Evolutionary conservation across 2,329 filamentous ascomycete species (phyloP), one percentile per base, ranked within the genome.

Genomic region (Penicillium freii): DNA sequence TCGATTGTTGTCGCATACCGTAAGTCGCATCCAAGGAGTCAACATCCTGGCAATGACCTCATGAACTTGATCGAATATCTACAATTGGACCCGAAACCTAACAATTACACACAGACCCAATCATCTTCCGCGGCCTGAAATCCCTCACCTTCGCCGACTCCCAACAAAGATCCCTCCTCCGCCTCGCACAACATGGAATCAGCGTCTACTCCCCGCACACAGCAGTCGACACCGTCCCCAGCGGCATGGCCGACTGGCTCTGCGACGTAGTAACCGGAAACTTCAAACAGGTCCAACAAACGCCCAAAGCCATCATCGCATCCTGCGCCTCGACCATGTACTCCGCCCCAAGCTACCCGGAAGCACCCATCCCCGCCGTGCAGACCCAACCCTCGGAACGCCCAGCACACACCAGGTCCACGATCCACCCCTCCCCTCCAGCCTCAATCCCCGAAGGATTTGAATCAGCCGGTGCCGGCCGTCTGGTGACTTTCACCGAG

Each of bases 131-230:
- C 48, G 90, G 90, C 52, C 82, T 99, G 65, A 99, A 97, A 77
- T 88, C 90, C 62, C 80, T 99, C 71, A 96, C 91, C 34, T 84
- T 92, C 47, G 82, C 83, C 60, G 90, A 99, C 71, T 84, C 91
- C 10, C 94, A 97, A 74, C 94, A 99, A 72, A 84, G 87, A 43
- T 90, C 90, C 7, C 84, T 99, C 33, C 82, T 99, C 4, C 84
- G 88, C 44, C 83, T 99, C 13, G 89, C 88, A 46, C 89, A 90
- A 62, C 86, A 90, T 73, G 92, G 93, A 36, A 91, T 99, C 68
- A 95, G 92, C 63, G 92, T 99, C 56, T 99, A 97, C 80, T 92
- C 89, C 63, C 94, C 94, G 0, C 94, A 99, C 77, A 99, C 94
- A 0, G 93, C 94, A 15, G 86, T 97, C 43, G 94, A 99, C 75